phyloP scores from a whole-genome alignment of 2,329 filamentous ascomycete genomes.

The Fusarium austroafricanum region DNA sequence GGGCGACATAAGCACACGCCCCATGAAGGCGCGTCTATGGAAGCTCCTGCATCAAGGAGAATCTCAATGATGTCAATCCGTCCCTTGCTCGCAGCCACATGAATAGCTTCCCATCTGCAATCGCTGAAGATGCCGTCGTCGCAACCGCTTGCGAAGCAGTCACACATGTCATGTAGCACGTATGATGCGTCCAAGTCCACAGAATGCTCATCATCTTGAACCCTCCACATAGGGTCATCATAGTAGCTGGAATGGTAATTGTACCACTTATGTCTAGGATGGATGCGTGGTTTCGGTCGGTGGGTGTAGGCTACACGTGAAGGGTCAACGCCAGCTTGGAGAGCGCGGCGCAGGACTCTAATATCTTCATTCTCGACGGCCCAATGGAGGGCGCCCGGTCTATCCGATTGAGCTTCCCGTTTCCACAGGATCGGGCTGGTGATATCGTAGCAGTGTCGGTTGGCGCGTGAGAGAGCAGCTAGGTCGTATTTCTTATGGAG shows the following conservation, averaged over 20 bases:
- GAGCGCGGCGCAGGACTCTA: slow-evolving; percentile 38
- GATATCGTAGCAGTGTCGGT: slow-evolving; percentile 43
- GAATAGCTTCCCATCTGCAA: slow-evolving; percentile 45
- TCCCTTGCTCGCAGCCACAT: slow-evolving; percentile 45
- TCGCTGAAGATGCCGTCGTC: slow-evolving; percentile 47
- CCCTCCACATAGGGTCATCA: slow-evolving; percentile 43
- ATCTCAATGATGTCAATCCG: slow-evolving; percentile 44
- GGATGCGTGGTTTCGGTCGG: slow-evolving; percentile 44
- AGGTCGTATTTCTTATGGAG: slow-evolving; percentile 45
- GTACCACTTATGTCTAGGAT: slow-evolving; percentile 43
- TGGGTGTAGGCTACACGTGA: slow-evolving; percentile 44
- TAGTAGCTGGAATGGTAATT: slow-evolving; percentile 46
- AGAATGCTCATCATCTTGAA: slow-evolving; percentile 43
- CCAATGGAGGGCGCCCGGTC: slow-evolving; percentile 46
- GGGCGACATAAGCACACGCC: slow-evolving; percentile 45
- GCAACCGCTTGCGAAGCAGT: slow-evolving; percentile 44
- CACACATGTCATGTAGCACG: slow-evolving; percentile 42
- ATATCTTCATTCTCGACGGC: slow-evolving; percentile 42
- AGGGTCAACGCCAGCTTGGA: slow-evolving; percentile 41
- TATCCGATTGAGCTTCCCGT: slow-evolving; percentile 42
- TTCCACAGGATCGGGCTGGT: slow-evolving; percentile 46
- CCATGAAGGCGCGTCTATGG: slow-evolving; percentile 43
- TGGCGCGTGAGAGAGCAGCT: slow-evolving; percentile 41
- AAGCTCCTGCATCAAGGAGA: slow-evolving; percentile 42
- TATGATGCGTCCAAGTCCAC: slow-evolving; percentile 44